Evolutionary conservation across 2,329 filamentous ascomycete genomes (phyloP).

Genomic region (Lachnellula arida): DNA sequence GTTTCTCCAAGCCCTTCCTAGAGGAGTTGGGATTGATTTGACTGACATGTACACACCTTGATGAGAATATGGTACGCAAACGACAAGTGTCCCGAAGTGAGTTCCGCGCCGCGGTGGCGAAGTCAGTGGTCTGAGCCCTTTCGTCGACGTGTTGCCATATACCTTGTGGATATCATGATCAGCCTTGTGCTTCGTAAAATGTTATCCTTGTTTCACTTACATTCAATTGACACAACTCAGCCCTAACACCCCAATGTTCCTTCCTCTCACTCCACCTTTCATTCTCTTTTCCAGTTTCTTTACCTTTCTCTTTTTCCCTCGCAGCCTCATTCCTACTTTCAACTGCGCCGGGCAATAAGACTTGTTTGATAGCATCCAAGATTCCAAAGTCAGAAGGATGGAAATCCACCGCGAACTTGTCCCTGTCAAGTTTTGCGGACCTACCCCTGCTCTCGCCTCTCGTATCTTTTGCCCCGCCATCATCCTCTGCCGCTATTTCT

Average conservation of each 20-base stretch:
- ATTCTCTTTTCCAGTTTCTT: neutral
- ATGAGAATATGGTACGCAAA: slow-evolving; percentile 39
- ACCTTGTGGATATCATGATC: slow-evolving; percentile 33
- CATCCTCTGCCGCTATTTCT: slow-evolving; percentile 32
- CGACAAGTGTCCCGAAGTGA: slow-evolving; percentile 51
- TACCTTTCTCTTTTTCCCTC: slow-evolving; percentile 3
- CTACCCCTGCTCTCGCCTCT: slow-evolving; percentile 33
- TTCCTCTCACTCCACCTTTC: slow-evolving; percentile 25
- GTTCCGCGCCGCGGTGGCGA: slow-evolving; percentile 44
- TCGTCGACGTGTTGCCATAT: slow-evolving; percentile 46
- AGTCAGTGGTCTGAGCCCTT: slow-evolving; percentile 49
- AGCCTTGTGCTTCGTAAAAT: slow-evolving; percentile 28
- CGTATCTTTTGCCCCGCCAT: slow-evolving; percentile 1
- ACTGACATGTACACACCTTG: slow-evolving; percentile 6
- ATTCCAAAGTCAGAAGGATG: slow-evolving; percentile 48
- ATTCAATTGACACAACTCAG: slow-evolving; percentile 56
- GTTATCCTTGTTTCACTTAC: slow-evolving; percentile 27
- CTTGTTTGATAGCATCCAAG: slow-evolving; percentile 44
- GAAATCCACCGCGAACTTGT: slow-evolving; percentile 45
- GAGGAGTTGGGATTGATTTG: neutral
- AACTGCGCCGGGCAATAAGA: slow-evolving; percentile 29
- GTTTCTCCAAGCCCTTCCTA: neutral
- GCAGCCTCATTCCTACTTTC: neutral
- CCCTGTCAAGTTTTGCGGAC: slow-evolving; percentile 50
- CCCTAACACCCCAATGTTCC: slow-evolving; percentile 35